These are phyloP conservation scores for Oryza nivara DNA, from an alignment of 176 grass and related monocot genomes.

Conservation along the genomic window DNA sequence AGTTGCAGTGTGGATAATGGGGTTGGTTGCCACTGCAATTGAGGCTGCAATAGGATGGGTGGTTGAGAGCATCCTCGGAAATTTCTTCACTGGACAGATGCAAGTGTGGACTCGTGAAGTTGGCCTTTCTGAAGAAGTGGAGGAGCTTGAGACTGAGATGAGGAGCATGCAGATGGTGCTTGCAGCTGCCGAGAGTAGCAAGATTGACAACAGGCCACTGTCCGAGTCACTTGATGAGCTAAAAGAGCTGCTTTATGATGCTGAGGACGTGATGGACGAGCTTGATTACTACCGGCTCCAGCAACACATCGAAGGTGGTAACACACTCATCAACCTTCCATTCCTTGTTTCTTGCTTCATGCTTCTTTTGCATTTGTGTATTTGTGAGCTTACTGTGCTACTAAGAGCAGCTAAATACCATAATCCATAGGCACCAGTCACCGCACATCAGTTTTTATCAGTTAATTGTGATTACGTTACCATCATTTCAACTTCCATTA, in stretches of 20 bases:
- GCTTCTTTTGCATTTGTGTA: too few species aligned
- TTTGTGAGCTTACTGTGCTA: too few species aligned
- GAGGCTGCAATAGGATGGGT: background rate
- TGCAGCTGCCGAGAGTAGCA: background rate
- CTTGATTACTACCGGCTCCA: constrained; percentile 27
- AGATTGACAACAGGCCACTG: background rate
- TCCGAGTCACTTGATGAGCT: background rate
- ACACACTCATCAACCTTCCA: too few species aligned
- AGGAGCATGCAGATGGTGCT: background rate
- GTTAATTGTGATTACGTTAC: background rate
- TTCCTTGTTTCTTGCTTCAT: too few species aligned
- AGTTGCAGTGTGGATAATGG: too few species aligned
- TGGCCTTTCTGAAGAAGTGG: background rate
- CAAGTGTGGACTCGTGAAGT: background rate
- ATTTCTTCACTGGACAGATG: background rate
- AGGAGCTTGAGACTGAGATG: background rate
- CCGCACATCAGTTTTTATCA: too few species aligned
- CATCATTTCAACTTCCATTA: background rate
- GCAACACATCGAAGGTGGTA: background rate
- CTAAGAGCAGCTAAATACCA: too few species aligned
- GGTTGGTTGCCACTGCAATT: too few species aligned
- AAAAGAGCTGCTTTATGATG: background rate
- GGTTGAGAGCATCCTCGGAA: background rate
- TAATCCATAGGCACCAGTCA: too few species aligned
- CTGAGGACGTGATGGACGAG: constrained; percentile 19